phyloP scores from a whole-genome alignment of 352 stramenopile species.

The Globisporangium cederbergense region DNA sequence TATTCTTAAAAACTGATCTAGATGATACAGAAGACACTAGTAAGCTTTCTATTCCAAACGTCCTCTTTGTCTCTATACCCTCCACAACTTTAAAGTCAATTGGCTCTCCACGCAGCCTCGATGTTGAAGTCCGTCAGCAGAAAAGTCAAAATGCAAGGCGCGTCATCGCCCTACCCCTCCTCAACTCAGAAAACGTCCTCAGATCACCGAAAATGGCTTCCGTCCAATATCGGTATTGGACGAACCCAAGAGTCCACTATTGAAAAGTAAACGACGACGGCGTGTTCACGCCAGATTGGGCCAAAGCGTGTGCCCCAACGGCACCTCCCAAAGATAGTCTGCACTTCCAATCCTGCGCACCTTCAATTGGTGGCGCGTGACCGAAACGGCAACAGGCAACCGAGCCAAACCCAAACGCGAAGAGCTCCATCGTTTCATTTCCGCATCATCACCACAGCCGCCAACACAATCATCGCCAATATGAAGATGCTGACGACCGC shows the following conservation, averaged over 20 bases:
- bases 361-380: slow-evolving; percentile 12
- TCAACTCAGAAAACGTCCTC: neutral
- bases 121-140: neutral
- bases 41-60: too few relatives aligned
- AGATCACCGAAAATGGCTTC: neutral
- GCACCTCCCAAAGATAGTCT: neutral
- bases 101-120: neutral
- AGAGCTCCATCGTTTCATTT: slow-evolving; percentile 12
- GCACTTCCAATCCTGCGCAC: neutral
- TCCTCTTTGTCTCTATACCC: neutral
- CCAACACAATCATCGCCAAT: neutral
- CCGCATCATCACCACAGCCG: slow-evolving; percentile 11
- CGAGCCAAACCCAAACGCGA: neutral
- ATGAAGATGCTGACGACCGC: slow-evolving; percentile 17
- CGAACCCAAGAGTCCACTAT: slow-evolving; percentile 8
- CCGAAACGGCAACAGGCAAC: neutral
- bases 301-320: slow-evolving; percentile 3
- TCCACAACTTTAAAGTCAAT: neutral
- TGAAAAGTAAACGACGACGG: neutral
- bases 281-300: neutral
- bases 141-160: neutral
- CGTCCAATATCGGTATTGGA: neutral
- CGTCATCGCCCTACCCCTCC: neutral
- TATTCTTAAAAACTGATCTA: neutral
- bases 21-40: too few relatives aligned